phyloP scores from a whole-genome alignment of 768 basidiomycete genomes.

The Kondoa subrosea region DNA sequence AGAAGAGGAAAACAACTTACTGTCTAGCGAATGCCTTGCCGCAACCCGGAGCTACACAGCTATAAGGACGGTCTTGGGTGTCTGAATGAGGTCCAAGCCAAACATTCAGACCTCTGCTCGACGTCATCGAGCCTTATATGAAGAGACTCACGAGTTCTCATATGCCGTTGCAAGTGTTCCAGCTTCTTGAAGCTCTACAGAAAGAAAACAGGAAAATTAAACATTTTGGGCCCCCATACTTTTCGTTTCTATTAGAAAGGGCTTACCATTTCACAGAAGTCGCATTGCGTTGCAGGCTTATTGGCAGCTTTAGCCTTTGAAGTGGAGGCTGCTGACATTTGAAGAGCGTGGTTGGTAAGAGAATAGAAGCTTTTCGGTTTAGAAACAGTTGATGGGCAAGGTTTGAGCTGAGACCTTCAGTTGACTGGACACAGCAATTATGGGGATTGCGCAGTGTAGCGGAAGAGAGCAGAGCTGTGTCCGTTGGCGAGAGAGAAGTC shows the following conservation, averaged over 20 bases:
- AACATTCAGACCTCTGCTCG: no score
- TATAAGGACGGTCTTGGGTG: conserved; percentile 27
- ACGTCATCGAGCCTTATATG: neutral
- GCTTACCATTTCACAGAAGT: neutral
- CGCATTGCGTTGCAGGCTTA: neutral
- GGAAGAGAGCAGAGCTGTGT: no score
- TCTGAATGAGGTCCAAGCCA: conserved; percentile 18
- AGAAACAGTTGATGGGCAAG: no score
- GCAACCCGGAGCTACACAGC: conserved; percentile 21
- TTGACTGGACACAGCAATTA: no score
- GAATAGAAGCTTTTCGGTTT: no score
- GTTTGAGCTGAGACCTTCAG: no score
- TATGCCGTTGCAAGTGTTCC: conserved; percentile 27
- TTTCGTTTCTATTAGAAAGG: neutral
- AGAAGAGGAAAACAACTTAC: conserved; percentile 9
- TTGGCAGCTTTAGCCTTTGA: neutral
- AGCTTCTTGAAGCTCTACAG: conserved; percentile 22
- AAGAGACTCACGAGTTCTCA: conserved; percentile 24
- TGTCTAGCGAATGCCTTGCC: conserved; percentile 27
- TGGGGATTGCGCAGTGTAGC: no score
- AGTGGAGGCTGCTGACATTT: neutral
- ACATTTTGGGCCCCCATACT: neutral
- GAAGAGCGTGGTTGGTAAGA: no score
- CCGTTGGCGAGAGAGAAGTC: no score
- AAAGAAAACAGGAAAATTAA: neutral